These are phyloP conservation scores for Westerdykella sp. DNA, from an alignment of 2,329 filamentous ascomycete genomes.

Conservation along the genomic window DNA sequence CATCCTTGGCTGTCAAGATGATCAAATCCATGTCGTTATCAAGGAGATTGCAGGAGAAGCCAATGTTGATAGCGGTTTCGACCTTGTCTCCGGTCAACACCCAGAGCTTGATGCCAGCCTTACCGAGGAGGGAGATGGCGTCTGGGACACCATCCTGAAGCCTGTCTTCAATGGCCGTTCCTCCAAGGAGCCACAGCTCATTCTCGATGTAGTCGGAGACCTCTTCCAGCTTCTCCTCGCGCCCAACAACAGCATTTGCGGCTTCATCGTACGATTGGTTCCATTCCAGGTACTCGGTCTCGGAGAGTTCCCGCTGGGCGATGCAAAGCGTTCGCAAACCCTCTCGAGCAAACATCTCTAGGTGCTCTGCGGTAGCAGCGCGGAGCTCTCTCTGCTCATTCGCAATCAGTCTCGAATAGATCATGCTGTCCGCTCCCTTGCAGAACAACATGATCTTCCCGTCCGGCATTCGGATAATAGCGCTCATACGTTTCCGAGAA, in stretches of 20 bases:
- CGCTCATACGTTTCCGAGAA: slow-evolving; percentile 93
- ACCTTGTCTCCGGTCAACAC: slow-evolving; percentile 98
- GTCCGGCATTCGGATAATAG: slow-evolving; percentile 91
- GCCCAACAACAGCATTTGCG: slow-evolving; percentile 72
- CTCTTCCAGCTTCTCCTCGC: slow-evolving; percentile 88
- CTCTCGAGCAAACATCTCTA: slow-evolving; percentile 95
- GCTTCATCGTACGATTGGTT: slow-evolving; percentile 82
- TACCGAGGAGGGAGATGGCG: slow-evolving; percentile 81
- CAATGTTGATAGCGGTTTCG: slow-evolving; percentile 98
- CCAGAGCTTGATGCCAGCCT: slow-evolving; percentile 97
- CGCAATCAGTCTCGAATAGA: slow-evolving; percentile 81
- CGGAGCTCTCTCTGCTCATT: slow-evolving; percentile 83
- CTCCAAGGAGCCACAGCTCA: slow-evolving; percentile 78
- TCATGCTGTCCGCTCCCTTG: slow-evolving; percentile 96
- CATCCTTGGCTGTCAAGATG: slow-evolving; percentile 77
- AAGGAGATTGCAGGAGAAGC: slow-evolving; percentile 95
- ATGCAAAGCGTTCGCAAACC: slow-evolving; percentile 92
- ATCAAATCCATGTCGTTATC: slow-evolving; percentile 98
- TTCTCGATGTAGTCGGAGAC: slow-evolving; percentile 88
- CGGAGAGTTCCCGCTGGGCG: slow-evolving; percentile 70
- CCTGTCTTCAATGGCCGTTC: slow-evolving; percentile 94
- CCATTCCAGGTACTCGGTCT: slow-evolving; percentile 81
- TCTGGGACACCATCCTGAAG: slow-evolving; percentile 96
- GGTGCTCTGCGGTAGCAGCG: slow-evolving; percentile 77
- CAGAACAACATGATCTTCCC: slow-evolving; percentile 86